phyloP scores from a whole-genome alignment of 305 asterid species.

The Solanum chacoense region DNA sequence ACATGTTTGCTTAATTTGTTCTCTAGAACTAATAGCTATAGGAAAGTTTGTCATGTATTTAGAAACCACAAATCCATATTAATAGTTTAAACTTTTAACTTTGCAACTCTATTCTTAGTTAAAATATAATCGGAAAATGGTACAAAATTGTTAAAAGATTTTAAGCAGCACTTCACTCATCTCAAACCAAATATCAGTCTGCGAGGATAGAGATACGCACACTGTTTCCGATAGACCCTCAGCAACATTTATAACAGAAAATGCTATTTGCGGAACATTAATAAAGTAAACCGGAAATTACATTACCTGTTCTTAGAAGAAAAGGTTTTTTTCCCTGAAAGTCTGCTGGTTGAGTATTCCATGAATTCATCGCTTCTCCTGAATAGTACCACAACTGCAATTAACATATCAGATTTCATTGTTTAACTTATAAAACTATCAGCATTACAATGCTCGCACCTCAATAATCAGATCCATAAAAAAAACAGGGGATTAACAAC shows the following conservation, averaged over 20 bases:
- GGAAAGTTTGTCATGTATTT: not conserved
- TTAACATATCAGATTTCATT: not conserved
- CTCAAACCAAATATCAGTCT: not conserved
- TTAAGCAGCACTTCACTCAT: not conserved
- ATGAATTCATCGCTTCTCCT: slow-evolving; percentile 73
- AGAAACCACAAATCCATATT: not conserved
- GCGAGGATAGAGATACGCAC: not conserved
- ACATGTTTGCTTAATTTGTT: not conserved
- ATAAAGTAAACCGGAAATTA: not conserved
- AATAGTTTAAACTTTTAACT: not conserved
- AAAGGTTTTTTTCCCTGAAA: not conserved
- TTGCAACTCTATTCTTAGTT: not conserved
- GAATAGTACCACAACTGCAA: slow-evolving; percentile 80
- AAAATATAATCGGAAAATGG: not conserved
- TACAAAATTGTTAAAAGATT: not conserved
- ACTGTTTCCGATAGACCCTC: not conserved
- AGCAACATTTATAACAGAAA: not conserved
- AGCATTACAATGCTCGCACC: not conserved
- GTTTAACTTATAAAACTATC: not conserved
- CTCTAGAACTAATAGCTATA: not conserved
- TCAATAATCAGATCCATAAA: not conserved
- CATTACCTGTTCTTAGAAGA: not conserved
- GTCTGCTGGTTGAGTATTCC: slow-evolving; percentile 18
- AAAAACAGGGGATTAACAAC: not conserved
- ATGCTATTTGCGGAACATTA: not conserved